phyloP scores from a whole-genome alignment of 2,329 filamentous ascomycete species.

The Penicillium sp. region DNA sequence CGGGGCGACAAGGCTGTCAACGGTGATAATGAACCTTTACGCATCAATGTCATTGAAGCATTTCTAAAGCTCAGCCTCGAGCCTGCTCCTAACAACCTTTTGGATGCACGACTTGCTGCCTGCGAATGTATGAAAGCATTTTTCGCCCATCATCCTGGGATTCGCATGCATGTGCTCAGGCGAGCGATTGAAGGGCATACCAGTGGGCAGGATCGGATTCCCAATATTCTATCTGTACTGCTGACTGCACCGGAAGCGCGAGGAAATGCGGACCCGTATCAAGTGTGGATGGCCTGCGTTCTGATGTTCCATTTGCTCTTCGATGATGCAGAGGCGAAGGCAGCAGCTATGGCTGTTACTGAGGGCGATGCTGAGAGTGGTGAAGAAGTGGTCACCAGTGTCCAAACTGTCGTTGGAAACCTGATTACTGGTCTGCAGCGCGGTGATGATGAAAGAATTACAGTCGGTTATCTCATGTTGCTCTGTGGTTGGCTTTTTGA shows the following conservation, averaged over 20 bases:
- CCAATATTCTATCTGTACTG: conserved; percentile 83
- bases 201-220: conserved; percentile 73
- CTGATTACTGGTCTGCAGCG: conserved; percentile 76
- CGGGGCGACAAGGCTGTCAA: conserved; percentile 29
- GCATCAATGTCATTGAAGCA: conserved; percentile 89
- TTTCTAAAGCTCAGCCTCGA: conserved; percentile 78
- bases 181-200: conserved; percentile 85
- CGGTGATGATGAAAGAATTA: conserved; percentile 72
- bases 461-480: conserved; percentile 84
- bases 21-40: conserved; percentile 52
- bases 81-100: conserved; percentile 62
- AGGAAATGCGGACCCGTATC: conserved; percentile 73
- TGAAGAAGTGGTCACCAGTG: conserved; percentile 91
- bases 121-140: conserved; percentile 93
- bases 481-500: conserved; percentile 89
- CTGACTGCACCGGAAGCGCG: conserved; percentile 63
- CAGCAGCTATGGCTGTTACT: conserved; percentile 72
- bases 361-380: conserved; percentile 86
- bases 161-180: conserved; percentile 79
- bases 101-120: conserved; percentile 79
- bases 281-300: conserved; percentile 83
- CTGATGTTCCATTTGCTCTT: conserved; percentile 82
- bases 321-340: conserved; percentile 76
- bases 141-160: conserved; percentile 75
- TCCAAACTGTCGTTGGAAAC: conserved; percentile 83